Evolutionary conservation across 225 moss, liverwort and hornwort genomes (phyloP).

Genomic region (Marchantia polymorpha): DNA sequence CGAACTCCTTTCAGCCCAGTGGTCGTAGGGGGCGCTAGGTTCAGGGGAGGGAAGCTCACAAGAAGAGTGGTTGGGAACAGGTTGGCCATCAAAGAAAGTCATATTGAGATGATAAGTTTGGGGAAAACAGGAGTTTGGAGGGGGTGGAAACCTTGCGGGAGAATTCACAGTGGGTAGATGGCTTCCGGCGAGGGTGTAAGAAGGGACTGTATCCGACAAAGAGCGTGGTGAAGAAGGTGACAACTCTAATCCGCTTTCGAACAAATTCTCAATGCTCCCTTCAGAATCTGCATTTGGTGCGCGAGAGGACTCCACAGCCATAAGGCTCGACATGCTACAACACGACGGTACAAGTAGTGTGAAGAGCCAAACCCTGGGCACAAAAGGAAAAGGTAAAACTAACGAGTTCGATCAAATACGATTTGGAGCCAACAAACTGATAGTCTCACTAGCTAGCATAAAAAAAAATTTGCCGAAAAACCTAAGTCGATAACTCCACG

Average conservation of each 20-base stretch:
- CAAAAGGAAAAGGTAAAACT: neutral
- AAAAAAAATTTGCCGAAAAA: no score
- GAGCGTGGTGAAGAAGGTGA: constrained; percentile 32
- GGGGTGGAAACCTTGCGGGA: constrained; percentile 40
- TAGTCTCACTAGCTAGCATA: no score
- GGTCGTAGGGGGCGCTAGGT: constrained; percentile 22
- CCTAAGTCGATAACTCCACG: no score
- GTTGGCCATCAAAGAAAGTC: constrained; percentile 23
- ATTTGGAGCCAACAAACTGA: no score
- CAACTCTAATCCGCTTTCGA: constrained; percentile 6
- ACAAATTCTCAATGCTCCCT: constrained; percentile 20
- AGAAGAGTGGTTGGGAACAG: constrained; percentile 24
- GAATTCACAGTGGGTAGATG: constrained; percentile 23
- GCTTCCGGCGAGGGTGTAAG: constrained; percentile 16
- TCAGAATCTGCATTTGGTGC: constrained; percentile 14
- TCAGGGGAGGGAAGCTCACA: constrained; percentile 16
- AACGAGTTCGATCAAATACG: no score
- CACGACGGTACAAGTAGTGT: constrained; percentile 7
- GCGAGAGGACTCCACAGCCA: constrained; percentile 23
- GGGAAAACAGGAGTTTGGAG: constrained; percentile 27
- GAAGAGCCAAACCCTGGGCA: neutral
- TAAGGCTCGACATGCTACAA: constrained; percentile 21
- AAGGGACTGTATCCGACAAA: constrained; percentile 16
- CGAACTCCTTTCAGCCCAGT: constrained; percentile 30
- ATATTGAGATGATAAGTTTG: constrained; percentile 21